These are phyloP conservation scores for Clavispora santaluciae DNA, from an alignment of 805 yeast species.

Conservation along the genomic window DNA sequence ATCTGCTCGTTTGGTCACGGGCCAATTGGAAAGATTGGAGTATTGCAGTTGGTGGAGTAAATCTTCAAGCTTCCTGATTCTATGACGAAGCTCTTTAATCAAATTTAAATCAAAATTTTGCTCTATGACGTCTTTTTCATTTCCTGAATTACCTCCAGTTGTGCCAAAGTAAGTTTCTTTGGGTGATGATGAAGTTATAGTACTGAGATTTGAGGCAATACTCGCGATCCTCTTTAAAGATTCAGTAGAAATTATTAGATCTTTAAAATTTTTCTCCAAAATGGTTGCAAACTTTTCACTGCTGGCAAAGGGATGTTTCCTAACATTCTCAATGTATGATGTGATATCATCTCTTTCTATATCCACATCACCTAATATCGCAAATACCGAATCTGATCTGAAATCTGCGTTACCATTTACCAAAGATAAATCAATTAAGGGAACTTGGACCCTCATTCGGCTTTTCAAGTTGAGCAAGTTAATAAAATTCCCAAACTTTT, in stretches of 20 bases:
- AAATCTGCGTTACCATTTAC: constrained; percentile 6
- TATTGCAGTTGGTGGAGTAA: constrained; percentile 70
- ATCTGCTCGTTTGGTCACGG: constrained; percentile 17
- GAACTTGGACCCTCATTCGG: constrained; percentile 11
- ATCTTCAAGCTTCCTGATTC: constrained; percentile 75
- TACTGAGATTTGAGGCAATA: constrained; percentile 26
- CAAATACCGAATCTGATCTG: constrained; percentile 13
- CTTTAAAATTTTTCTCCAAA: constrained; percentile 42
- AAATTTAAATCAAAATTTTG: constrained; percentile 30
- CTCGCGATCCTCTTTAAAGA: constrained; percentile 33
- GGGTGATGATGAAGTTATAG: neutral
- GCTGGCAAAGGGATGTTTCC: constrained; percentile 23
- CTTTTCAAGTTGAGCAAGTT: constrained; percentile 15
- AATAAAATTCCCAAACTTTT: constrained; percentile 49
- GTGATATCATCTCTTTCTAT: constrained; percentile 31
- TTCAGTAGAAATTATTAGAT: constrained; percentile 36
- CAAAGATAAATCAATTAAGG: constrained; percentile 20
- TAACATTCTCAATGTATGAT: constrained; percentile 23
- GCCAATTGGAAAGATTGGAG: constrained; percentile 47
- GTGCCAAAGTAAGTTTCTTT: neutral
- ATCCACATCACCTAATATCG: constrained; percentile 32
- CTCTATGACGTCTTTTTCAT: constrained; percentile 8
- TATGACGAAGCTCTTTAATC: constrained; percentile 58
- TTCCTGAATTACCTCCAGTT: neutral
- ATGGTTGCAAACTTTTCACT: constrained; percentile 30